Percentiles rank a stretch among this genome's conserved stretches.
Conservation (phyloP, 2,329 filamentous ascomycete genomes). For the Hypocreales sp. region DNA sequence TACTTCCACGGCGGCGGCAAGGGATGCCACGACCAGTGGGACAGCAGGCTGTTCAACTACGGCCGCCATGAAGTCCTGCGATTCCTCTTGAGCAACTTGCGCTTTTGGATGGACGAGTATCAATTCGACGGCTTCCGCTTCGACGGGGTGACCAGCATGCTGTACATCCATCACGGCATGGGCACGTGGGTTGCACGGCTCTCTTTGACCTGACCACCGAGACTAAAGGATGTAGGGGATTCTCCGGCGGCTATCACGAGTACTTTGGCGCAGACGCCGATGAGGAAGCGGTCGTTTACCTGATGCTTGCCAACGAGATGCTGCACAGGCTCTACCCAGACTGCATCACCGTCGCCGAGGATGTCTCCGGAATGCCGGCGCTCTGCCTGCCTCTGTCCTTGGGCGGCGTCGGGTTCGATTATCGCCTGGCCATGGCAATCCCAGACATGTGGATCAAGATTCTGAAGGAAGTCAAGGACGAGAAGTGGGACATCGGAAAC, state of each 20-base stretch:
- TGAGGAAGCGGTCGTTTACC: constrained; percentile 83
- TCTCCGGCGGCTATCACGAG: constrained; percentile 95
- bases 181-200: constrained; percentile 54
- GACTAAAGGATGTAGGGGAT: constrained; percentile 44
- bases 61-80: constrained; percentile 84
- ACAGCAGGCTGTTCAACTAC: constrained; percentile 95
- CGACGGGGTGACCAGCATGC: constrained; percentile 96
- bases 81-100: constrained; percentile 88
- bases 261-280: constrained; percentile 87
- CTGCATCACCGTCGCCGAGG: constrained; percentile 83
- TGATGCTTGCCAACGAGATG: constrained; percentile 95
- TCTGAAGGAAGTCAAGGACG: constrained; percentile 80
- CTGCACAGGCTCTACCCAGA: constrained; percentile 80
- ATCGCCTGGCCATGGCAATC: constrained; percentile 91
- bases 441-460: constrained; percentile 99
- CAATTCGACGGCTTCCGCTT: constrained; percentile 94
- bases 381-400: constrained; percentile 73
- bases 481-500: constrained; percentile 79
- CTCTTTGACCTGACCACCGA: neutral
- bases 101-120: constrained; percentile 99
- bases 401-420: constrained; percentile 92
- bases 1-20: constrained; percentile 86
- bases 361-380: constrained; percentile 98
- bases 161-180: constrained; percentile 90
- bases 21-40: constrained; percentile 86